Evolutionary conservation across 768 basidiomycete species (phyloP), one percentile per base, ranked within the genome.

Genomic region (Leucocoprinus leucothites): DNA sequence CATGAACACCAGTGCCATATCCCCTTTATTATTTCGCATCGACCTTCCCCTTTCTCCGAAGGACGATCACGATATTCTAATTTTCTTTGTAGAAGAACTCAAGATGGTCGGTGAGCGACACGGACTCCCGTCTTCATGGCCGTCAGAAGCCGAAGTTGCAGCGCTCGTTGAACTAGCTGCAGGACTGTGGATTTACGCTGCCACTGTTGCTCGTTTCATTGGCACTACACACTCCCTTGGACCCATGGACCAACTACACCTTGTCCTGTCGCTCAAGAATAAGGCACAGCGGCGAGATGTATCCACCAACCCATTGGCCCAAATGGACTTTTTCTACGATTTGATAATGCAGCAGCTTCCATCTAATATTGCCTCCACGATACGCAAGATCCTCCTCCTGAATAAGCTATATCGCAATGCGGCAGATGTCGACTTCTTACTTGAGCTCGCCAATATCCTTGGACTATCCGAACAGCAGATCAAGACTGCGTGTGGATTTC

Each of bases 61-160:
- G 6, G 26, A 35, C 11, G 48, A 51, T 5, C n/a, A 41, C 31
- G 55, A 57, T 18, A 49, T 59, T 25, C 34, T 42, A 16, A 9
- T 35, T 22, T 59, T 46, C 36, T 44, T 53, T 2, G 36, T 24
- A 22, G 55, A 56, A 18, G 55, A 44, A 28, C 49, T 59, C n/a
- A 11, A n/a, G n/a, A 21, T 31, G 9, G 42, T 26, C 13, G 21
- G 19, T 2, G 35, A 44, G 22, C 45, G 40, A 11, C 25, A 19
- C 8, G 47, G 19, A 5, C 14, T 34, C 3, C 50, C 46, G 2
- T 38, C 52, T 19, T 34, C 51, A 1, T 59, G 58, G 58, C 54
- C 54, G 8, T 31, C 49, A 1, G 49, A 56, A 38, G 22, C 21
- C 1, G 40, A 46, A 3, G 11, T 59, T 31, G 21, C 41, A 2